Base-by-base conservation (phyloP, 2,329 filamentous ascomycete genomes). In the Keithomyces neogunnii region DNA sequence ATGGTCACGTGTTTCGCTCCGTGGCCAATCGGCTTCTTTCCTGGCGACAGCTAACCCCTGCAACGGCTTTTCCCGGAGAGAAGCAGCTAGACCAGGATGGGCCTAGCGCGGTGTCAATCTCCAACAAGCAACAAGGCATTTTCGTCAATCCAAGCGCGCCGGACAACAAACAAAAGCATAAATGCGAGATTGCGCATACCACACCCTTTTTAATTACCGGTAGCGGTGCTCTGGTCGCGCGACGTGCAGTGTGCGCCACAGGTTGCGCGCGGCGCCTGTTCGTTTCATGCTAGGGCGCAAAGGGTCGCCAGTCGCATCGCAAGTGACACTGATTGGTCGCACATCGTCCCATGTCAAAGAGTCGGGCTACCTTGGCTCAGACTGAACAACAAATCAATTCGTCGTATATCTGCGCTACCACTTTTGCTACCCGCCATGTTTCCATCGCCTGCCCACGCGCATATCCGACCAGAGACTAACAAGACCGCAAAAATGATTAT, bases 1-100 rank as follows among this genome's bases (percentile, higher is more conserved):
- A 32, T 1, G 7, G 4, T 39, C 53, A 55, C 53, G 49, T 55
- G 53, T 48, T 26, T 4, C 3, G 35, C 26, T 7, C 6, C 6
- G 32, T 2, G 30, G 30, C 53, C 53, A 55, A 55, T 55, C 49
- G 53, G 53, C 28, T 46, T 28, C n/a, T 26, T 40, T 50, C 49
- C 49, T 32, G 11, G n/a, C 30, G 13, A 19, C 26, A 11, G 13
- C 33, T 4, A 4, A 45, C 51, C 53, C 51, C 50, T 50, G 45
- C 35, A 44, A 45, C 53, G 53, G 53, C 51, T 44, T 51, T 47
- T 49, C 53, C 53, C 53, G 53, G 36, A 38, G 11, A 42, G 28
- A 29, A 3, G 1, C 9, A 6, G 40, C 40, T 44, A 44, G 28
- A 13, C 26, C 28, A 1, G 28, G 10, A 10, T 11, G 4, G 28